phyloP scores from a whole-genome alignment of 1,139 yeast genomes.

The Taiozyma sp. region DNA sequence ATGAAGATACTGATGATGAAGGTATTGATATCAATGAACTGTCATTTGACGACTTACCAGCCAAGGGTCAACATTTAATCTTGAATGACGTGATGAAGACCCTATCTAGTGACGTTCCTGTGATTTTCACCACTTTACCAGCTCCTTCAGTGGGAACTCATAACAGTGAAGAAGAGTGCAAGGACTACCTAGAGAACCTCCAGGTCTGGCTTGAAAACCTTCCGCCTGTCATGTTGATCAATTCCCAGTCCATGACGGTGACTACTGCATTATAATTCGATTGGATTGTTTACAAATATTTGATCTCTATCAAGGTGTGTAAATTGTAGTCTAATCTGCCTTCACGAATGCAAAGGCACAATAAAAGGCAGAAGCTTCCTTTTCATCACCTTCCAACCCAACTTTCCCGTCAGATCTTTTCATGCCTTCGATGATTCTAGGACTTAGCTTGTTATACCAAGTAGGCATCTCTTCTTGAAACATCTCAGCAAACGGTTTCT shows the following conservation, averaged over 20 bases:
- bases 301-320: constrained; percentile 5
- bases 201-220: constrained; percentile 76
- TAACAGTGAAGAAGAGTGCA: constrained; percentile 56
- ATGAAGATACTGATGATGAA: constrained; percentile 21
- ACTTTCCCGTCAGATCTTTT: constrained; percentile 69
- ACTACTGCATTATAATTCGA: constrained; percentile 69
- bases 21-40: constrained; percentile 34
- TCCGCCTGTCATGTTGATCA: constrained; percentile 76
- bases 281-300: neutral
- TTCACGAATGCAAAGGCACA: constrained; percentile 76
- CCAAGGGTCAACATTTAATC: constrained; percentile 84
- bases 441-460: constrained; percentile 54
- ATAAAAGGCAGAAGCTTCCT: constrained; percentile 86
- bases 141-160: constrained; percentile 84
- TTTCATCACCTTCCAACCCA: constrained; percentile 86
- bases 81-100: constrained; percentile 77
- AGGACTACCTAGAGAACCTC: constrained; percentile 69
- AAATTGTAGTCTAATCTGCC: constrained; percentile 13
- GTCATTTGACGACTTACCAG: constrained; percentile 81
- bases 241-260: constrained; percentile 92
- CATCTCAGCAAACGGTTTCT: constrained; percentile 76
- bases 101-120: constrained; percentile 49
- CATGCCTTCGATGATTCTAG: constrained; percentile 64
- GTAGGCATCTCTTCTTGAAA: constrained; percentile 75
- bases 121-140: constrained; percentile 85